Percentiles rank a stretch among this genome's conserved stretches.
phyloP scores from a whole-genome alignment of 2,329 filamentous ascomycete genomes.

The Chaetothyriales sp. region DNA sequence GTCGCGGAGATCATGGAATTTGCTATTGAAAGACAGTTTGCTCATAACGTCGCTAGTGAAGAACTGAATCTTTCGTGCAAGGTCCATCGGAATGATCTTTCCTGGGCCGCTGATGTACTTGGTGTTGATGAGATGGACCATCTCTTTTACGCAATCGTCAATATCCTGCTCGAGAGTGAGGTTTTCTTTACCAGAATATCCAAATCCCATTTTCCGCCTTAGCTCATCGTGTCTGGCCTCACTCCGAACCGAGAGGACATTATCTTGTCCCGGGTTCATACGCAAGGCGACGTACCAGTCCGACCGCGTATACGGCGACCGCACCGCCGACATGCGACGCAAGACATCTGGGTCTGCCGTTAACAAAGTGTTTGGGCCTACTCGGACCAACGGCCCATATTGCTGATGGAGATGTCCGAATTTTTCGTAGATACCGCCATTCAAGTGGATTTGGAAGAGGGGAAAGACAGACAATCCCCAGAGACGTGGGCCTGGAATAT shows the following conservation, averaged over 20 bases:
- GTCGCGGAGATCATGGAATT: conserved; percentile 7
- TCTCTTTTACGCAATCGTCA: conserved; percentile 3
- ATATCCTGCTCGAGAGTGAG: conserved; percentile 9
- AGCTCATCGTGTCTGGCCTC: conserved; percentile 9
- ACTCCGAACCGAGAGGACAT: conserved; percentile 8
- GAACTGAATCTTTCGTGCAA: conserved; percentile 10
- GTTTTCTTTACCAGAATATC: conserved; percentile 9
- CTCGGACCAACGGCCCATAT: conserved; percentile 9
- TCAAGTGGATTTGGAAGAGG: conserved; percentile 3
- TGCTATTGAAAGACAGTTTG: conserved; percentile 6
- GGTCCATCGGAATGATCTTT: conserved; percentile 2
- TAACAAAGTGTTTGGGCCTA: conserved; percentile 7
- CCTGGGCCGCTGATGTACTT: conserved; percentile 1
- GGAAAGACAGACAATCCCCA: conserved; percentile 6
- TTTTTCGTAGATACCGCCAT: conserved; percentile 4
- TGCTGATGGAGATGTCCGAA: conserved; percentile 2
- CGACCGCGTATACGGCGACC: conserved; percentile 10
- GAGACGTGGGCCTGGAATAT: conserved; percentile 5
- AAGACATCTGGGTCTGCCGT: conserved; percentile 7
- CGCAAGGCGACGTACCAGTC: conserved; percentile 11
- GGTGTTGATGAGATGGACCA: conserved; percentile 5
- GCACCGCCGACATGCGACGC: conserved; percentile 8
- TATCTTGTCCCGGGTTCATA: conserved; percentile 8
- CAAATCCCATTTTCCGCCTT: conserved; percentile 7
- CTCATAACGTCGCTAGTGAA: conserved; percentile 11